A percentile compares a stretch with the other conserved stretches of the same genome.
Conservation (phyloP, 805 yeast genomes). For the Blastobotrys attinorum region DNA sequence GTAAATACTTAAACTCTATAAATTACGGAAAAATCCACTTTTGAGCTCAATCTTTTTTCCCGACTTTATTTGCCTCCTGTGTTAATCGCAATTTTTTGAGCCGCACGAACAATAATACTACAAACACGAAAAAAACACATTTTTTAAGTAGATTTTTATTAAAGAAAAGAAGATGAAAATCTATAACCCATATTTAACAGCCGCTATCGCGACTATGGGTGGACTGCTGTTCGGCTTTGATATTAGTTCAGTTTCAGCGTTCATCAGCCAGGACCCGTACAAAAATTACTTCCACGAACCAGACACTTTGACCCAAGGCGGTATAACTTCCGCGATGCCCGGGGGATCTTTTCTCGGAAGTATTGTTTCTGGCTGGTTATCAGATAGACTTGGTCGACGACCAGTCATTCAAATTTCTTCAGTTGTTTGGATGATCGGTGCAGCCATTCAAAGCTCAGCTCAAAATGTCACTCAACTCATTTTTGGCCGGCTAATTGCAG, state of each 20-base stretch:
- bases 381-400: slow-evolving; percentile 52
- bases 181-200: slow-evolving; percentile 49
- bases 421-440: slow-evolving; percentile 52
- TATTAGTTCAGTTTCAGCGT: slow-evolving; percentile 66
- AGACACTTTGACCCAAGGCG: slow-evolving; percentile 52
- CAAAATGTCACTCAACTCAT: slow-evolving; percentile 37
- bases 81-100: too few relatives aligned
- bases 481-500: slow-evolving; percentile 51
- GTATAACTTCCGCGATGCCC: slow-evolving; percentile 69
- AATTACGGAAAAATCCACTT: too few relatives aligned
- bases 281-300: slow-evolving; percentile 46
- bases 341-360: slow-evolving; percentile 71
- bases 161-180: too few relatives aligned
- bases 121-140: too few relatives aligned
- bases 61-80: too few relatives aligned
- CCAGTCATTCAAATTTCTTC: slow-evolving; percentile 45
- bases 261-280: slow-evolving; percentile 46
- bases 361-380: slow-evolving; percentile 40
- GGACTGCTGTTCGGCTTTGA: slow-evolving; percentile 74
- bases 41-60: too few relatives aligned
- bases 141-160: too few relatives aligned
- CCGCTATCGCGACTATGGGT: slow-evolving; percentile 51
- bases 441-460: slow-evolving; percentile 43
- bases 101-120: too few relatives aligned
- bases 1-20: too few relatives aligned